Conservation (phyloP, 2,329 filamentous ascomycete genomes). For the Ustilaginoidea virens region DNA sequence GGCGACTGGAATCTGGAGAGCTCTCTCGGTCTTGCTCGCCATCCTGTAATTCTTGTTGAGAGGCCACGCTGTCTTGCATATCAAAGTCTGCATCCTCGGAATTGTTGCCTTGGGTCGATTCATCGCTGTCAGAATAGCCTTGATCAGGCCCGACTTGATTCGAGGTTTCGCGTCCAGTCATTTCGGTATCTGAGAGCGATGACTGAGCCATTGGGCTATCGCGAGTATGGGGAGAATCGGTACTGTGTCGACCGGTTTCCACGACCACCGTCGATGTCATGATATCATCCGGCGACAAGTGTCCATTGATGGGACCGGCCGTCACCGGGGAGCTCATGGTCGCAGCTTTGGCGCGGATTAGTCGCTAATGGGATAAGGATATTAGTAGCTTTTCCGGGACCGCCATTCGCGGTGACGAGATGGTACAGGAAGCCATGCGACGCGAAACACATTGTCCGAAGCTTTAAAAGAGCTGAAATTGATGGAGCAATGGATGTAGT, state of each 20-base stretch:
- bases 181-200: slow-evolving; percentile 26
- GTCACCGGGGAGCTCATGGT: slow-evolving; percentile 49
- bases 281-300: slow-evolving; percentile 39
- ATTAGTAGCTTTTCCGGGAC: slow-evolving; percentile 15
- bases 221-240: slow-evolving; percentile 60
- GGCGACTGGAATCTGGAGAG: slow-evolving; percentile 55
- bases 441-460: slow-evolving; percentile 8
- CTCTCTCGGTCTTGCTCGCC: slow-evolving; percentile 42
- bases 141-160: slow-evolving; percentile 24
- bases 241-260: slow-evolving; percentile 33
- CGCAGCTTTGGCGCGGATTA: slow-evolving; percentile 46
- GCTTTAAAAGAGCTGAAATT: slow-evolving; percentile 9
- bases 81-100: slow-evolving; percentile 65
- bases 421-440: slow-evolving; percentile 14
- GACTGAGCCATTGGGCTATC: slow-evolving; percentile 36
- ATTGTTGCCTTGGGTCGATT: slow-evolving; percentile 36
- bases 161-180: slow-evolving; percentile 23
- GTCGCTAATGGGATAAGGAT: slow-evolving; percentile 21
- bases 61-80: slow-evolving; percentile 42
- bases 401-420: slow-evolving; percentile 5
- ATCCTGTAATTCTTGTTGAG: slow-evolving; percentile 29
- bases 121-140: slow-evolving; percentile 28
- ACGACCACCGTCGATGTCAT: slow-evolving; percentile 22
- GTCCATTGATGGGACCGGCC: slow-evolving; percentile 50
- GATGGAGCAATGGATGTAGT: slow-evolving; percentile 23